phyloP scores from a whole-genome alignment of 2,329 filamentous ascomycete genomes.

The Sordariomycetes sp. region DNA sequence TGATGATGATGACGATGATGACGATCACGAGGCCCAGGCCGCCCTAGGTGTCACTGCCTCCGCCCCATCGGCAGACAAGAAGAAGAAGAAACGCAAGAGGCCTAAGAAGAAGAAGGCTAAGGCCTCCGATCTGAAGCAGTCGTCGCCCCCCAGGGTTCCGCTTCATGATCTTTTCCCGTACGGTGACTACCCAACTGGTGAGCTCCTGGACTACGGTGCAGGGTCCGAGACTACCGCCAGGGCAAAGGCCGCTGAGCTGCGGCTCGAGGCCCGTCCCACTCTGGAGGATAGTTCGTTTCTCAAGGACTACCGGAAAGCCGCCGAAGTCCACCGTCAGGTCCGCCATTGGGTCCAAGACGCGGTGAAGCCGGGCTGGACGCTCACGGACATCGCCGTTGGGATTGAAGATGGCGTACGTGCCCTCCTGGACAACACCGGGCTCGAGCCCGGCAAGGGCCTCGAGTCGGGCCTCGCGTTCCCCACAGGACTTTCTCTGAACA shows the following conservation, averaged over 20 bases:
- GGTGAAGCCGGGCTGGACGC: constrained; percentile 69
- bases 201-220: background rate
- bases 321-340: constrained; percentile 84
- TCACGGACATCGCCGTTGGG: constrained; percentile 77
- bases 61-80: background rate
- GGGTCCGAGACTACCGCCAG: background rate
- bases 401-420: constrained; percentile 76
- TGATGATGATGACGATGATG: background rate
- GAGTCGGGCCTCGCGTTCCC: constrained; percentile 81
- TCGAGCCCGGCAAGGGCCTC: constrained; percentile 68
- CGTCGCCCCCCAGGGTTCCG: background rate
- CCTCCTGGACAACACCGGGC: constrained; percentile 27
- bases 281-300: background rate
- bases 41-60: background rate
- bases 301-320: constrained; percentile 68
- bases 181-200: background rate
- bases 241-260: background rate
- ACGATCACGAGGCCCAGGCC: background rate
- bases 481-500: constrained; percentile 72
- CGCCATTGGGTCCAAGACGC: constrained; percentile 72
- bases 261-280: background rate
- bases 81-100: background rate
- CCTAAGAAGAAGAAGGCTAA: background rate
- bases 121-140: background rate
- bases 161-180: background rate